Conservation (phyloP, 495 filamentous ascomycete species). For the Penicillium coprophilum region DNA sequence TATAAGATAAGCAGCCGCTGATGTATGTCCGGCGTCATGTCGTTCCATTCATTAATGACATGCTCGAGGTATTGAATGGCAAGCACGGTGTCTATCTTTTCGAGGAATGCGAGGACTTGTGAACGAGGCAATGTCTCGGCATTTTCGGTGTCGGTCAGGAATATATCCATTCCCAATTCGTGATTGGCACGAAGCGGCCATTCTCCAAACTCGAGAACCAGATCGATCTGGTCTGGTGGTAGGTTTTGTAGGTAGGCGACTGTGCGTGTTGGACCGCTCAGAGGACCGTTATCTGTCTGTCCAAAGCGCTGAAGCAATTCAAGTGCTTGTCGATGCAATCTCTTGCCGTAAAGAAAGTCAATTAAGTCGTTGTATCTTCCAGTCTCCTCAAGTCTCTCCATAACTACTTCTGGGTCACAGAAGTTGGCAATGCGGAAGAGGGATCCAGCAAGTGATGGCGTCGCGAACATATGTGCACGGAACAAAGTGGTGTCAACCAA, state of each 20-base stretch:
- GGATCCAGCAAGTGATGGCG: slow-evolving; percentile 78
- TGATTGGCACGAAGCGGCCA: slow-evolving; percentile 79
- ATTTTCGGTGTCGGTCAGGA: slow-evolving; percentile 90
- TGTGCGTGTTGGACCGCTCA: slow-evolving; percentile 71
- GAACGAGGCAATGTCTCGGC: slow-evolving; percentile 84
- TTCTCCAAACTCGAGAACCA: slow-evolving; percentile 86
- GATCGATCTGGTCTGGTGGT: slow-evolving; percentile 80
- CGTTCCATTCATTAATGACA: slow-evolving; percentile 82
- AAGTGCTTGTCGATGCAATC: slow-evolving; percentile 83
- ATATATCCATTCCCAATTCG: slow-evolving; percentile 88
- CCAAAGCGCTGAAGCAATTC: slow-evolving; percentile 83
- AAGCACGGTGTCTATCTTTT: slow-evolving; percentile 63
- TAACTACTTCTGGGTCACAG: slow-evolving; percentile 93
- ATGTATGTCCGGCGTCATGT: slow-evolving; percentile 82
- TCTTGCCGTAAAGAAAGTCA: slow-evolving; percentile 95
- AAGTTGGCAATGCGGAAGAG: slow-evolving; percentile 97
- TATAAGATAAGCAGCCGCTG: slow-evolving; percentile 78
- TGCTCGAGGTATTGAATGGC: slow-evolving; percentile 88
- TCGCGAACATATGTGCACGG: slow-evolving; percentile 86
- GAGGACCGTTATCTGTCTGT: slow-evolving; percentile 55
- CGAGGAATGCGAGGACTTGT: slow-evolving; percentile 70
- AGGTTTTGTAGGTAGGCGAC: slow-evolving; percentile 89
- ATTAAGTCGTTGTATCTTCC: slow-evolving; percentile 91
- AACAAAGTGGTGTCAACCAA: slow-evolving; percentile 94
- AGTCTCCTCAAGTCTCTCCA: slow-evolving; percentile 84